Conservation (phyloP, 2,329 filamentous ascomycete genomes). For the Pseudocercospora fuligena region DNA sequence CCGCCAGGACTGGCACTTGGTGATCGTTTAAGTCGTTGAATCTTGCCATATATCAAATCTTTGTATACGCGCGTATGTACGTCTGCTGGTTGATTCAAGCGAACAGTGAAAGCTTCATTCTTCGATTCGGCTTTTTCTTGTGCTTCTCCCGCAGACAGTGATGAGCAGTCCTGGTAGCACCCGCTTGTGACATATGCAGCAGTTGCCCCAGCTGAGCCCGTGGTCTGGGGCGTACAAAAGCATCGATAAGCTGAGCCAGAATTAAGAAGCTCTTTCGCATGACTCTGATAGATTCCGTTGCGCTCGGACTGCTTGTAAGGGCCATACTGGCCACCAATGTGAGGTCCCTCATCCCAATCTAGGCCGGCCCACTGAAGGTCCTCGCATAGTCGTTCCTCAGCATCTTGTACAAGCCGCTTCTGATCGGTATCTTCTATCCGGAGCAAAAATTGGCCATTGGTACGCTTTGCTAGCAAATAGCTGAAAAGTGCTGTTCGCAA, state of each 20-base stretch:
- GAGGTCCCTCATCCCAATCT: constrained; percentile 92
- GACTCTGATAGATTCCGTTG: constrained; percentile 70
- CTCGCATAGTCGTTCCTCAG: constrained; percentile 75
- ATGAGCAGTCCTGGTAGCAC: constrained; percentile 75
- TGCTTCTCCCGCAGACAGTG: constrained; percentile 69
- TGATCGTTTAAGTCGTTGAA: constrained; percentile 49
- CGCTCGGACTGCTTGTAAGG: constrained; percentile 91
- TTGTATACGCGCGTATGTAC: constrained; percentile 65
- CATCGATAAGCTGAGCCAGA: constrained; percentile 84
- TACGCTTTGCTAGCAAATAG: constrained; percentile 84
- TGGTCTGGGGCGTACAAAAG: constrained; percentile 70
- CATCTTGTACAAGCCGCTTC: constrained; percentile 79
- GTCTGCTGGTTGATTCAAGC: constrained; percentile 68
- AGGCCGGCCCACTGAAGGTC: constrained; percentile 90
- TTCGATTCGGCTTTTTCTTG: constrained; percentile 45
- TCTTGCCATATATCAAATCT: constrained; percentile 79
- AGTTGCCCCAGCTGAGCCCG: constrained; percentile 59
- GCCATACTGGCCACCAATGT: constrained; percentile 77
- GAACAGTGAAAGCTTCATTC: constrained; percentile 59
- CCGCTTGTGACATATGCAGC: constrained; percentile 63
- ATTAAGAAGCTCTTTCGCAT: constrained; percentile 71
- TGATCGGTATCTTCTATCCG: constrained; percentile 95
- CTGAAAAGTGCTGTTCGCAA: constrained; percentile 94
- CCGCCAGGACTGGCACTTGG: constrained; percentile 36
- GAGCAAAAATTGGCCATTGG: constrained; percentile 86